Evolutionary conservation across 2,329 filamentous ascomycete species (phyloP).

Genomic region (Periglandula ipomoeae): DNA sequence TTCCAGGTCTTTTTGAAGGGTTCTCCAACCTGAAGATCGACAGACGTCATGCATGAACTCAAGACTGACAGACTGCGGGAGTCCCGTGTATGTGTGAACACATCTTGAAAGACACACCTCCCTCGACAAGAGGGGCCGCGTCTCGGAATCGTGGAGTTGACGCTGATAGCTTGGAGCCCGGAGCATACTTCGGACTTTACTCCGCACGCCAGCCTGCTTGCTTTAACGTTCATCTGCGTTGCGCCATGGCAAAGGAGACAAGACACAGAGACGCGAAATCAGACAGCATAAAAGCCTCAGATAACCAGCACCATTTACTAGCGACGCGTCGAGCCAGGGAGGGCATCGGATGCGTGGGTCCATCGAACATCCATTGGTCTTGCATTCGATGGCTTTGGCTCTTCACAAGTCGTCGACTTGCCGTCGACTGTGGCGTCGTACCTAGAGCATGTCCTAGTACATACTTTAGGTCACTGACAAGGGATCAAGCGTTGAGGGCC

Average conservation of each 20-base stretch:
- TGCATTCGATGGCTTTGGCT: background rate
- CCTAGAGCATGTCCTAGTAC: background rate
- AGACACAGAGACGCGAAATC: background rate
- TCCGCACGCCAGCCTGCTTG: background rate
- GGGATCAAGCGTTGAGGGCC: constrained; percentile 4
- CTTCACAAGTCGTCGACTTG: background rate
- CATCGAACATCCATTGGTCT: constrained; percentile 1
- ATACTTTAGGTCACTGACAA: constrained; percentile 1
- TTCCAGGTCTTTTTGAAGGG: background rate
- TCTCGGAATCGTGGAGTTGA: background rate
- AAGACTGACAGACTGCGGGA: background rate
- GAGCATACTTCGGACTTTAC: background rate
- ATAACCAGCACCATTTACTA: background rate
- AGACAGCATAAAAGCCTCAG: background rate
- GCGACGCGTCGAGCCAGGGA: background rate
- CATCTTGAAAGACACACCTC: background rate
- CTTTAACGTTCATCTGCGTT: background rate
- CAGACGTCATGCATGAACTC: background rate
- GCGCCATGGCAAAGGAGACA: background rate
- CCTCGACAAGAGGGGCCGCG: background rate
- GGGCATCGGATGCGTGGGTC: constrained; percentile 2
- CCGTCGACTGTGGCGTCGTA: constrained; percentile 6
- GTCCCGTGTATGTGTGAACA: background rate
- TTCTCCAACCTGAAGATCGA: constrained; percentile 1
- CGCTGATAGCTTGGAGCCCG: background rate